These are phyloP conservation scores for Fusarium agapanthi DNA, from an alignment of 2,329 filamentous ascomycete genomes.

Conservation along the genomic window DNA sequence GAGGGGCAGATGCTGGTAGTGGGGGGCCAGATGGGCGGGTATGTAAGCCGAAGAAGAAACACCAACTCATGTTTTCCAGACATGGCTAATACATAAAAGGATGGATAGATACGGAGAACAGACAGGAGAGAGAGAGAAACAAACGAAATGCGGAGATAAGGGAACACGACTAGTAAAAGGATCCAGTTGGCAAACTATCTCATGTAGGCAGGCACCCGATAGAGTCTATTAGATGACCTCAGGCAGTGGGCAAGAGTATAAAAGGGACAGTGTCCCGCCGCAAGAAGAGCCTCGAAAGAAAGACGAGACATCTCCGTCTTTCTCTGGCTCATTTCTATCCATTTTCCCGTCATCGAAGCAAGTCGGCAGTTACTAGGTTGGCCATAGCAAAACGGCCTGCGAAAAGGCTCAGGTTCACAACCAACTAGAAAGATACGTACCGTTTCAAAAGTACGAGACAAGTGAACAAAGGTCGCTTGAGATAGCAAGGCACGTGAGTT, in stretches of 20 bases:
- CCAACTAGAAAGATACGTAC: conserved; percentile 36
- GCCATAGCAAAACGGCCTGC: conserved; percentile 28
- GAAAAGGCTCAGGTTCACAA: conserved; percentile 26
- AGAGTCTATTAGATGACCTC: conserved; percentile 30
- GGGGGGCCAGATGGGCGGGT: conserved; percentile 21
- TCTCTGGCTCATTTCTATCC: conserved; percentile 17
- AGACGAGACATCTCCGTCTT: conserved; percentile 25
- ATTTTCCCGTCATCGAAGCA: conserved; percentile 33
- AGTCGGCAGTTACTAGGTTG: conserved; percentile 34
- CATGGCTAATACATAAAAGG: conserved; percentile 8
- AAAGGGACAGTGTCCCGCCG: conserved; percentile 38
- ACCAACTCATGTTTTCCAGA: conserved; percentile 12
- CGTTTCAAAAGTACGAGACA: conserved; percentile 13
- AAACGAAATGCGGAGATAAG: conserved; percentile 1
- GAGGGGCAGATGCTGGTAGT: conserved; percentile 21
- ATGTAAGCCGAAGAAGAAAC: conserved; percentile 13
- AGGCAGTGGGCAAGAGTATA: conserved; percentile 37
- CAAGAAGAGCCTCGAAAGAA: conserved; percentile 9
- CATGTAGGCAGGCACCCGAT: neutral
- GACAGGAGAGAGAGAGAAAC: neutral
- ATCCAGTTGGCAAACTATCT: neutral
- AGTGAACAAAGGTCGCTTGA: conserved; percentile 10
- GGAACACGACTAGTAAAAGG: neutral
- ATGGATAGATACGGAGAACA: neutral
- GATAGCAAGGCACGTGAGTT: conserved; percentile 20